These are phyloP conservation scores for Pseudogymnoascus sp. DNA, from an alignment of 2,329 filamentous ascomycete species.

Conservation along the genomic window DNA sequence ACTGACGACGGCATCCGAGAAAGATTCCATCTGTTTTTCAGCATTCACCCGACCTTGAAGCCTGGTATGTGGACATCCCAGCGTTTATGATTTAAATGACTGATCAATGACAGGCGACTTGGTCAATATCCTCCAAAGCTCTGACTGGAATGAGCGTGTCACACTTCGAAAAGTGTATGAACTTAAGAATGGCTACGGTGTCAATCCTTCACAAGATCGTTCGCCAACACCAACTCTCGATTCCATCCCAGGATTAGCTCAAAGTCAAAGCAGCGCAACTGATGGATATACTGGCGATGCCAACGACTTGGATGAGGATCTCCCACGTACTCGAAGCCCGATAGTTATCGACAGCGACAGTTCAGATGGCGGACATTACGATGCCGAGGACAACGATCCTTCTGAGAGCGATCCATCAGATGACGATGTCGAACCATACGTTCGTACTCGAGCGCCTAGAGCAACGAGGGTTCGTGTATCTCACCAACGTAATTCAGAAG, in stretches of 20 bases:
- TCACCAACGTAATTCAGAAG: background rate
- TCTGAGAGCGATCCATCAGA: background rate
- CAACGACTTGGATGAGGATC: background rate
- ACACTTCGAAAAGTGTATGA: background rate
- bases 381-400: no score
- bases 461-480: background rate
- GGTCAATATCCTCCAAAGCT: background rate
- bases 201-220: background rate
- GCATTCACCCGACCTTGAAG: background rate
- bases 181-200: background rate
- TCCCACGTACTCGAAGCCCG: background rate
- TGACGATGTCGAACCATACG: background rate
- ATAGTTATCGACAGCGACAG: background rate
- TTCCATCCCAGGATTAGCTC: background rate
- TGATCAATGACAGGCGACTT: background rate
- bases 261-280: background rate
- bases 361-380: background rate
- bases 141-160: background rate
- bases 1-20: background rate
- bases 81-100: background rate
- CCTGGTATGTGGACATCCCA: background rate
- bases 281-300: background rate
- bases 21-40: background rate
- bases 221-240: background rate
- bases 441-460: background rate